Evolutionary conservation across 2,329 filamentous ascomycete species (phyloP).

Genomic region (Talaromyces sp.): DNA sequence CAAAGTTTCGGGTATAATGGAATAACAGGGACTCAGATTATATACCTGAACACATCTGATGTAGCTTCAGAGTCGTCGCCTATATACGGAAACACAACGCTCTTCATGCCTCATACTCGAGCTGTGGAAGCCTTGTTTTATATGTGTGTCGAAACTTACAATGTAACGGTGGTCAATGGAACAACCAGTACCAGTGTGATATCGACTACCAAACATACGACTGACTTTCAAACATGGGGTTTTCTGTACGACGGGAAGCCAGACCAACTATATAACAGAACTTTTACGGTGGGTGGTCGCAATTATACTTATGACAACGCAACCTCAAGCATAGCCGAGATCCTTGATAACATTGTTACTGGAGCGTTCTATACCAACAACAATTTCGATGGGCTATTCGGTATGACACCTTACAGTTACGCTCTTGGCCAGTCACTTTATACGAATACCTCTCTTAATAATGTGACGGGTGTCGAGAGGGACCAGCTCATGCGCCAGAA

Average conservation of each 20-base stretch:
- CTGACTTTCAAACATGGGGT: background rate
- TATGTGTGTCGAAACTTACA: conserved; percentile 9
- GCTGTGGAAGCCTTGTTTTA: conserved; percentile 6
- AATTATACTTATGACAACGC: conserved; percentile 1
- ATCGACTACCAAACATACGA: background rate
- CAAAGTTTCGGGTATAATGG: background rate
- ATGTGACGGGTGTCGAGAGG: background rate
- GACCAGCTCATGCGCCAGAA: background rate
- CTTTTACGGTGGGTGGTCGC: conserved; percentile 2
- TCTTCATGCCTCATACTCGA: conserved; percentile 1
- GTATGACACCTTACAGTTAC: conserved; percentile 5
- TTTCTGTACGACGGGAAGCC: background rate
- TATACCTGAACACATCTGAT: conserved; percentile 1
- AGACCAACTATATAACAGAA: background rate
- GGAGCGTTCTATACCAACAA: background rate
- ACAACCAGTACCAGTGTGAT: conserved; percentile 1
- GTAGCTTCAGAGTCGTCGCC: background rate
- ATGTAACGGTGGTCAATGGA: conserved; percentile 4
- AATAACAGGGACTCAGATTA: background rate
- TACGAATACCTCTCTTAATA: background rate
- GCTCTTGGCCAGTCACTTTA: conserved; percentile 5
- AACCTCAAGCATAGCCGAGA: background rate
- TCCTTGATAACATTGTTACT: background rate
- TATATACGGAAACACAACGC: background rate
- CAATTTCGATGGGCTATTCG: background rate